Evolutionary conservation across 495 filamentous ascomycete genomes (phyloP).

Genomic region (Podospora pseudoanserina): DNA sequence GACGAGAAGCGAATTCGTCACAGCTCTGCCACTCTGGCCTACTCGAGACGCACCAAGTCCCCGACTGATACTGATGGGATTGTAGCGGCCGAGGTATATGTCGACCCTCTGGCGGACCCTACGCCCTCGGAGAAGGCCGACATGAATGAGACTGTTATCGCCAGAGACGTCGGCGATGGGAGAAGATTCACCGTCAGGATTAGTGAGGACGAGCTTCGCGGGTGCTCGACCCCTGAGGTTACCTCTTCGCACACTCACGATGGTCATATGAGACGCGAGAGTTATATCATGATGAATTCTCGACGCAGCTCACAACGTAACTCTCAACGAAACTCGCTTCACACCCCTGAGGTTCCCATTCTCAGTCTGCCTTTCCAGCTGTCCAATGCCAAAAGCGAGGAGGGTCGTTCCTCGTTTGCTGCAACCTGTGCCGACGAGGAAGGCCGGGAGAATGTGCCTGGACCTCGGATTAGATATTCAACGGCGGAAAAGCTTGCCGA

Average conservation of each 20-base stretch:
- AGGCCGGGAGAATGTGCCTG: slow-evolving; percentile 28
- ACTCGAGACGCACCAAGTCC: slow-evolving; percentile 20
- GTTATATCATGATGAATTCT: background rate
- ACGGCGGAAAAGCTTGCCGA: slow-evolving; percentile 35
- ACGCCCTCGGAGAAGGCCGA: slow-evolving; percentile 28
- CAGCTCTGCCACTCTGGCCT: slow-evolving; percentile 30
- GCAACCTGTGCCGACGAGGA: slow-evolving; percentile 59
- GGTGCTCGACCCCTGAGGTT: slow-evolving; percentile 19
- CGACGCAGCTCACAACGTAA: slow-evolving; percentile 14
- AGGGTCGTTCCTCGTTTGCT: slow-evolving; percentile 52
- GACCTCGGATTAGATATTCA: slow-evolving; percentile 12
- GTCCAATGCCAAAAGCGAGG: slow-evolving; percentile 33
- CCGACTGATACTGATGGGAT: slow-evolving; percentile 25
- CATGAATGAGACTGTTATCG: slow-evolving; percentile 31
- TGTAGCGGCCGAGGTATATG: slow-evolving; percentile 33
- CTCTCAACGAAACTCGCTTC: slow-evolving; percentile 13
- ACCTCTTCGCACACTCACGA: background rate
- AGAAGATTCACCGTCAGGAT: slow-evolving; percentile 37
- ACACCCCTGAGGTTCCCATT: slow-evolving; percentile 32
- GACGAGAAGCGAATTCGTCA: slow-evolving; percentile 48
- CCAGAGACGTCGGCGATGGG: slow-evolving; percentile 30
- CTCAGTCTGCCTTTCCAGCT: slow-evolving; percentile 60
- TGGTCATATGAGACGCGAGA: background rate
- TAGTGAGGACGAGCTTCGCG: slow-evolving; percentile 34
- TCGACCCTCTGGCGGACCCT: slow-evolving; percentile 25